Conservation (phyloP, 2,329 filamentous ascomycete genomes). For the Sporothrix schenckii region DNA sequence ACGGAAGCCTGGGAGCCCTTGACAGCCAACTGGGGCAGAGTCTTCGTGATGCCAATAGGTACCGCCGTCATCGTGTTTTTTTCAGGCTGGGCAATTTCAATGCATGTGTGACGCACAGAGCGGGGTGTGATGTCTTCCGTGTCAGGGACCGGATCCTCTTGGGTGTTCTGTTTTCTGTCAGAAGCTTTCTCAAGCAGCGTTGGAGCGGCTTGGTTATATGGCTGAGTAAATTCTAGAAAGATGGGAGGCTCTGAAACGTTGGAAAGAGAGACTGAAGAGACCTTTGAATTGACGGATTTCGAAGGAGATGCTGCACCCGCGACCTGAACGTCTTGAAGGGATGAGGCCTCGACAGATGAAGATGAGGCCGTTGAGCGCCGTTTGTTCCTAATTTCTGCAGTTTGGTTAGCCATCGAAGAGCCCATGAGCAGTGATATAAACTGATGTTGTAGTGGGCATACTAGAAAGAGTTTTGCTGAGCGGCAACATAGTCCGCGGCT, state of each 20-base stretch:
- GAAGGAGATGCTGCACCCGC: neutral
- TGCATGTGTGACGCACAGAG: neutral
- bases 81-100: neutral
- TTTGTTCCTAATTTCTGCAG: constrained; percentile 30
- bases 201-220: neutral
- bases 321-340: neutral
- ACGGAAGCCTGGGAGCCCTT: neutral
- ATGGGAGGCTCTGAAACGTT: neutral
- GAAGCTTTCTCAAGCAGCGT: neutral
- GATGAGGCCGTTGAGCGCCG: constrained; percentile 49
- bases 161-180: neutral
- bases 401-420: neutral
- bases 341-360: neutral
- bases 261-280: constrained; percentile 14
- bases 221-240: neutral
- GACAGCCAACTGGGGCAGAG: neutral
- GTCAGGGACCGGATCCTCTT: neutral
- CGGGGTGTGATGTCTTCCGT: neutral
- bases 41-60: constrained; percentile 14
- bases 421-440: no score
- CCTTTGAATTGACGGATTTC: constrained; percentile 20
- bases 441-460: neutral
- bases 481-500: constrained; percentile 30
- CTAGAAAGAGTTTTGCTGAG: constrained; percentile 33
- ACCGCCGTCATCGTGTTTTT: neutral